Percentiles rank a stretch among this genome's conserved stretches.
Evolutionary conservation across 768 basidiomycete species (phyloP).

Genomic region (Glaciozyma antarctica): DNA sequence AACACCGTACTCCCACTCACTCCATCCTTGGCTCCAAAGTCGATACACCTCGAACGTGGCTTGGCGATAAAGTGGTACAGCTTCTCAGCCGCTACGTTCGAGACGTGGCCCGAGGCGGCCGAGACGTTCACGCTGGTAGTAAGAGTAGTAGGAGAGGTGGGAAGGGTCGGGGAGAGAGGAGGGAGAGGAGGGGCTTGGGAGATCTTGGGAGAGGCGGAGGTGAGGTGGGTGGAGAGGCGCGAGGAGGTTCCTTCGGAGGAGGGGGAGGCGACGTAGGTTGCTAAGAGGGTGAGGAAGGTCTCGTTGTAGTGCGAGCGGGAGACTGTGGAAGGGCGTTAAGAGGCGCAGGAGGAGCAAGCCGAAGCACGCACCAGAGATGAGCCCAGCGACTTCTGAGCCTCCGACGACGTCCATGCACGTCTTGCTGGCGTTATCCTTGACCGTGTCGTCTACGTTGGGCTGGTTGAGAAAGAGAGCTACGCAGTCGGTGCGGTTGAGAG

Average conservation of each 20-base stretch:
- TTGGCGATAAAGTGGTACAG: conserved; percentile 51
- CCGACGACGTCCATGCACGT: conserved; percentile 65
- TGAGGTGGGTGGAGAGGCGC: not conserved
- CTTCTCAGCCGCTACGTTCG: conserved; percentile 19
- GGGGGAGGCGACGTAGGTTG: conserved; percentile 29
- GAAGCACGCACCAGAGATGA: conserved; percentile 52
- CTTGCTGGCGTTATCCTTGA: conserved; percentile 57
- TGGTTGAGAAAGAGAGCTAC: conserved; percentile 69
- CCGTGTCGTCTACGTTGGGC: conserved; percentile 66
- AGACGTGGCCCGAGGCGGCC: conserved; percentile 35
- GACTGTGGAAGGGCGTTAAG: conserved; percentile 44
- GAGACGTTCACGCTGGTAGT: conserved; percentile 36
- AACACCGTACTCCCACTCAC: conserved; percentile 57
- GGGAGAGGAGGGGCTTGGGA: conserved; percentile 50
- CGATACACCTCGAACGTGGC: conserved; percentile 59
- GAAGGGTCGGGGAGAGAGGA: not conserved
- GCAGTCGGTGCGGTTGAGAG: conserved; percentile 61
- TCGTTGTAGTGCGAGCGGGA: conserved; percentile 49
- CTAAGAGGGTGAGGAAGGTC: conserved; percentile 30
- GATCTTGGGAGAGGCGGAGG: conserved; percentile 3
- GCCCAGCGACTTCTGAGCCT: conserved; percentile 54
- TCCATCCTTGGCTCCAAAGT: conserved; percentile 68
- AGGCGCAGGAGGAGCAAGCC: not conserved
- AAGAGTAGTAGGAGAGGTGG: conserved; percentile 42
- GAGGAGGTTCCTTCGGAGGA: conserved; percentile 10